Evolutionary conservation across 2,329 filamentous ascomycete species (phyloP).

Genomic region (Aspergillus jensenii): DNA sequence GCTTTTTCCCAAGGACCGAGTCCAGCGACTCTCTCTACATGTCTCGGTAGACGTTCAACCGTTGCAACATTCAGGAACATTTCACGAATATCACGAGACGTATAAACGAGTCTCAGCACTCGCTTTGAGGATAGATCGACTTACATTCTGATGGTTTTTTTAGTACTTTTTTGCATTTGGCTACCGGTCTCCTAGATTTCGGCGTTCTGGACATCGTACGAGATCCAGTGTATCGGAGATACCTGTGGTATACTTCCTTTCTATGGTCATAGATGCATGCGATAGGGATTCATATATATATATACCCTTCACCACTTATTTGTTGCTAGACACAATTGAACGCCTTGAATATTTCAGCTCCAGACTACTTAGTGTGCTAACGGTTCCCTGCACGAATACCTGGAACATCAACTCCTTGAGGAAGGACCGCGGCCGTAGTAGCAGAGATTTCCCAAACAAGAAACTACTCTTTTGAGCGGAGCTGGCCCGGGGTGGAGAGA

Average conservation of each 20-base stretch:
- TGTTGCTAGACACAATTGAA: not conserved
- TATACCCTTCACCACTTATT: not conserved
- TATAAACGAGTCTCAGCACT: not conserved
- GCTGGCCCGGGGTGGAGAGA: too few species aligned
- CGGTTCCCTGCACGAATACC: not conserved
- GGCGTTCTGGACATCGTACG: slow-evolving; percentile 4
- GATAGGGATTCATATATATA: slow-evolving; percentile 1
- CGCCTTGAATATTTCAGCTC: not conserved
- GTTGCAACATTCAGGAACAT: slow-evolving; percentile 2
- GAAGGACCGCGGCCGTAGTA: not conserved
- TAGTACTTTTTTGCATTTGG: not conserved
- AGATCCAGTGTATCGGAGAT: not conserved
- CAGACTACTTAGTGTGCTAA: not conserved
- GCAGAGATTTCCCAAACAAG: not conserved
- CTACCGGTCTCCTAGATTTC: not conserved
- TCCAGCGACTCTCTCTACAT: slow-evolving; percentile 38
- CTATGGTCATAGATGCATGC: slow-evolving; percentile 9
- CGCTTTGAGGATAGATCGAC: not conserved
- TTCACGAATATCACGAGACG: slow-evolving; percentile 6
- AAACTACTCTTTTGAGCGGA: not conserved
- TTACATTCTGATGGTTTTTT: slow-evolving; percentile 2
- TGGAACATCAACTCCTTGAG: not conserved
- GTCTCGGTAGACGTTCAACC: slow-evolving; percentile 25
- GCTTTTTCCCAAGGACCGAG: slow-evolving; percentile 36
- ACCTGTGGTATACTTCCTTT: not conserved